Base-by-base conservation (phyloP, 2,329 filamentous ascomycete genomes). In the Diaporthe vaccinii region DNA sequence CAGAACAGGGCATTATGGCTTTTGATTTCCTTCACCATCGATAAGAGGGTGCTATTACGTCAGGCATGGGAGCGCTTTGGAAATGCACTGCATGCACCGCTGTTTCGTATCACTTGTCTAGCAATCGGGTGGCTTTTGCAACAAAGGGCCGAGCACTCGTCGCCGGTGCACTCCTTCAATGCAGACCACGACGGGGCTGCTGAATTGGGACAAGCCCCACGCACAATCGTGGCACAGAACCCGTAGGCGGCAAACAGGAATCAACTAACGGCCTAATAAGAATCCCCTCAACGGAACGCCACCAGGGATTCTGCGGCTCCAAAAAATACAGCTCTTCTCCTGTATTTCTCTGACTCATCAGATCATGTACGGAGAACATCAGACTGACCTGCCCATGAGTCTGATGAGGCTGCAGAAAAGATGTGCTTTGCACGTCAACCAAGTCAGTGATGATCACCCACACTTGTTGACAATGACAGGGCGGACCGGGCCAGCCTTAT, bases 201-300 rank as follows among this genome's bases (percentile, higher is more conserved):
- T 75, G 34, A 28, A 69, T 73, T 39, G 5, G 70, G 74, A 53
- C 41, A 74, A 71, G 65, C 58, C 22, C 28, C 22, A 12, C 55
- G 72, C 72, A 74, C 39, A 31, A 46, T 46, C 41, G 67, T 25
- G 72, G 72, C 72, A 69, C 72, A 55, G 49, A 69, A 55, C 46
- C 51, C 41, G 5, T 17, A 25, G 39, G 25, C 53, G 67, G 44
- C 25, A 53, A 46, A 41, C 46, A 22, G 49, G 31, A 41, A 46
- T 31, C 57, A 62, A 67, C 44, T 51, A 41, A 36, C 62, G 28
- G 31, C 61, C 41, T 65, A 49, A 49, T 41, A 65, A 41, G 34
- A 34, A 53, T 8, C 49, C 49, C 31, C 34, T 61, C 58, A 9
- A 65, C 39, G 39, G 17, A 36, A 41, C 57, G 57, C 57, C 22